Evolutionary conservation across 371 early-diverging fungal genomes (phyloP).

Genomic region (Rhizopus stolonifer): DNA sequence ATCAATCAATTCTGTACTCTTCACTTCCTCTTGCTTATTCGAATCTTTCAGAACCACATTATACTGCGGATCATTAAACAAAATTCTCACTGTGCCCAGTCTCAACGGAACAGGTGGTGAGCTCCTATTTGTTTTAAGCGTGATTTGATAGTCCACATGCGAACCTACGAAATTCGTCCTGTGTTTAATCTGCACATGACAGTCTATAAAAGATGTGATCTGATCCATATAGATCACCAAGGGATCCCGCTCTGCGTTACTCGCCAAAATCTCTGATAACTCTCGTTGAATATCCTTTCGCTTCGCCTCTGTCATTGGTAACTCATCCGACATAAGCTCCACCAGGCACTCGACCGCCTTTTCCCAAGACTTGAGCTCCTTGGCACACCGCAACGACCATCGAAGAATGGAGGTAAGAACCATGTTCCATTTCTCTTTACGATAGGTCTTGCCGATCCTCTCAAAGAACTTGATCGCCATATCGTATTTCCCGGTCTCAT

Average conservation of each 20-base stretch:
- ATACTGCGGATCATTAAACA: conserved; percentile 57
- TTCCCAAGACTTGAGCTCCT: conserved; percentile 63
- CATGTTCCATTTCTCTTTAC: conserved; percentile 81
- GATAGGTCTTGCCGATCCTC: conserved; percentile 83
- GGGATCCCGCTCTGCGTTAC: conserved; percentile 21
- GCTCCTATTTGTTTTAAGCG: conserved; percentile 25
- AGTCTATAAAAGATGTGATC: conserved; percentile 61
- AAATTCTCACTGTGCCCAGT: conserved; percentile 47
- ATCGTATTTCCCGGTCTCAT: conserved; percentile 73
- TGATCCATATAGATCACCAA: conserved; percentile 68
- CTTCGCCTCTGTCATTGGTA: conserved; percentile 44
- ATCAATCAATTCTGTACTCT: conserved; percentile 21
- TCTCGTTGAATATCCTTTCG: conserved; percentile 52
- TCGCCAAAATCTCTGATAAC: conserved; percentile 29
- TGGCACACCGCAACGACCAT: conserved; percentile 73
- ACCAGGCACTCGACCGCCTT: conserved; percentile 67
- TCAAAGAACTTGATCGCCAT: conserved; percentile 90
- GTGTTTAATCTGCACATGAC: conserved; percentile 51
- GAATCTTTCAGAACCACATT: conserved; percentile 31
- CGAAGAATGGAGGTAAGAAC: conserved; percentile 69
- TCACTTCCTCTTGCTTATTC: conserved; percentile 12
- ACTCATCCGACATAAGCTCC: conserved; percentile 62
- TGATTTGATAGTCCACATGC: conserved; percentile 36
- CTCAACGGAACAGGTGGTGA: conserved; percentile 45
- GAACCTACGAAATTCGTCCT: conserved; percentile 35